Evolutionary conservation across 257 asterid genomes (phyloP).

Genomic region (Thymus mandschuricus): DNA sequence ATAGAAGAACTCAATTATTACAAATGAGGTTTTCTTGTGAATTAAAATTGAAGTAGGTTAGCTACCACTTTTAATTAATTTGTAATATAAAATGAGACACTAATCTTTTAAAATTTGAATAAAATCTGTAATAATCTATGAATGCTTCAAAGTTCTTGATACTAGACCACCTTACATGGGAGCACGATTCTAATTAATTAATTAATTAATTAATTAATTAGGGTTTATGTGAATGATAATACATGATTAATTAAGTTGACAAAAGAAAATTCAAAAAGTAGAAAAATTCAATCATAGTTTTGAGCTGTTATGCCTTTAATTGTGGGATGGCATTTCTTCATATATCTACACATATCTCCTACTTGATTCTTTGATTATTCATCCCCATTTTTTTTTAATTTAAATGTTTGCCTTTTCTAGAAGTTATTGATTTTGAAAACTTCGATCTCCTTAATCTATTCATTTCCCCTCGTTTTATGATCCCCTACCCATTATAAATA

Average conservation of each 20-base stretch:
- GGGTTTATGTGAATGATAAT: conserved; percentile 18
- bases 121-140: background rate
- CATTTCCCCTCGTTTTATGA: no score
- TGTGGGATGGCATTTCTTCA: conserved; percentile 41
- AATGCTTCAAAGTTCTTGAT: background rate
- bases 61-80: background rate
- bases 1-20: background rate
- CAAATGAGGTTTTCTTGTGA: background rate
- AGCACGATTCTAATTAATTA: background rate
- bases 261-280: conserved; percentile 9
- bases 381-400: background rate
- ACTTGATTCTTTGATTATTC: conserved; percentile 25
- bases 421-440: conserved; percentile 14
- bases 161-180: background rate
- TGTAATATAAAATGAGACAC: background rate
- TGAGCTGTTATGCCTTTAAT: conserved; percentile 41
- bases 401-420: conserved; percentile 12
- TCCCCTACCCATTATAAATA: no score
- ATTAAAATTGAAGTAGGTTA: background rate
- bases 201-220: no score
- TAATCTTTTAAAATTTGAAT: background rate
- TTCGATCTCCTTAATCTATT: background rate
- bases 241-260: conserved; percentile 37
- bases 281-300: conserved; percentile 22
- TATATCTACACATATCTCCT: conserved; percentile 9